These are phyloP conservation scores for Thyridium curvatum DNA, from an alignment of 2,329 filamentous ascomycete species.

Conservation along the genomic window DNA sequence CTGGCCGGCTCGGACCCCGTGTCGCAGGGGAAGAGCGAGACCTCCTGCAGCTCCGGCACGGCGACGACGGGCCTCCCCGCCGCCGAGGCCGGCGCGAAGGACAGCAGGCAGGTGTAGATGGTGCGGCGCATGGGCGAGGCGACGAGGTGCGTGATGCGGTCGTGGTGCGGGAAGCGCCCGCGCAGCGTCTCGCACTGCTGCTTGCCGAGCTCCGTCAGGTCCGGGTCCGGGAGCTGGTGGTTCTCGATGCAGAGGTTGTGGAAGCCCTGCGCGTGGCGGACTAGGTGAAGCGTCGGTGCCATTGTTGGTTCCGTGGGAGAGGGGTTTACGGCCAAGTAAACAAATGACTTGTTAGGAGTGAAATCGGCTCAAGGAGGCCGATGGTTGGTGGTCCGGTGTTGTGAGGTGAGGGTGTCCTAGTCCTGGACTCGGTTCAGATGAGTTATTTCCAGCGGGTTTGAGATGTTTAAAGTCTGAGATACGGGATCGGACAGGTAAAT, in stretches of 20 bases:
- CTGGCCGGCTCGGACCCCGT: slow-evolving; percentile 54
- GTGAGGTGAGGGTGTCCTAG: too few relatives aligned
- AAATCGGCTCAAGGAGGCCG: too few relatives aligned
- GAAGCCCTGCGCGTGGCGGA: slow-evolving; percentile 71
- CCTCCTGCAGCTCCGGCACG: slow-evolving; percentile 74
- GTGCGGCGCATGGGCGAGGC: slow-evolving; percentile 78
- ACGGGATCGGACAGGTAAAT: too few relatives aligned
- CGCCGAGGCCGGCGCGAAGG: slow-evolving; percentile 54
- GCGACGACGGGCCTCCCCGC: slow-evolving; percentile 49
- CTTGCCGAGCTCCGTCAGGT: slow-evolving; percentile 69
- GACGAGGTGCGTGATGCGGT: slow-evolving; percentile 61
- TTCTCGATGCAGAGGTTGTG: slow-evolving; percentile 73
- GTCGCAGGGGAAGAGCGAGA: slow-evolving; percentile 69
- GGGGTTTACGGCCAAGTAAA: too few relatives aligned
- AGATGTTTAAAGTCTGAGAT: too few relatives aligned
- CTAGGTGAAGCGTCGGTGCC: slow-evolving; percentile 54
- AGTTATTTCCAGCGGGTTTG: too few relatives aligned
- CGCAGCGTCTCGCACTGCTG: slow-evolving; percentile 64
- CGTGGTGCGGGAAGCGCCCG: slow-evolving; percentile 57
- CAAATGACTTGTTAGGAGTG: not conserved
- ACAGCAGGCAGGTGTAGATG: slow-evolving; percentile 67
- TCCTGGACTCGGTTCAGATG: too few relatives aligned
- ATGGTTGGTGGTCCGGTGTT: too few relatives aligned
- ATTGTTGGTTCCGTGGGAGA: too few relatives aligned
- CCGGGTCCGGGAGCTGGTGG: slow-evolving; percentile 69